Conservation (phyloP, 352 stramenopile species). For the Globisporangium parvum region DNA sequence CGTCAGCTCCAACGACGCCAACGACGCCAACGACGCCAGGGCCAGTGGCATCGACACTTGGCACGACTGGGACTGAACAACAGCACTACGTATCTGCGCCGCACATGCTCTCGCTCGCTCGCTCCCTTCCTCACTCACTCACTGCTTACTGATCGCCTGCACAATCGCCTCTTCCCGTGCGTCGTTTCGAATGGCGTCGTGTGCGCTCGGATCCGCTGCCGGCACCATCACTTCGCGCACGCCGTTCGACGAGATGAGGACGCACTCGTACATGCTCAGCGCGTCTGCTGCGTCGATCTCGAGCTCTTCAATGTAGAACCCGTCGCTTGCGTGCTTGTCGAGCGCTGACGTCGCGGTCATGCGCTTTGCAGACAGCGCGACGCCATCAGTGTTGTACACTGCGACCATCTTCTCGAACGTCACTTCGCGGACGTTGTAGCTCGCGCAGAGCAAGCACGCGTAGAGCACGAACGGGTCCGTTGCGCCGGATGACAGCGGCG, state of each 20-base stretch:
- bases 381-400: slow-evolving; percentile 39
- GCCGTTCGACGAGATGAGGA: slow-evolving; percentile 45
- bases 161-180: slow-evolving; percentile 44
- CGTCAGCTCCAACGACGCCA: background rate
- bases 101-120: background rate
- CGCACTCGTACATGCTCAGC: slow-evolving; percentile 30
- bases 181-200: slow-evolving; percentile 26
- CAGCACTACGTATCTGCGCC: background rate
- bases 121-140: background rate
- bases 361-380: slow-evolving; percentile 31
- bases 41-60: background rate
- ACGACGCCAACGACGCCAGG: slow-evolving; percentile 2
- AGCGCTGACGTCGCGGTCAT: slow-evolving; percentile 23
- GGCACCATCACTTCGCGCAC: slow-evolving; percentile 40
- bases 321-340: slow-evolving; percentile 23
- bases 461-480: slow-evolving; percentile 37
- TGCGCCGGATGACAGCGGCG: slow-evolving; percentile 10
- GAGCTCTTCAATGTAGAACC: slow-evolving; percentile 58
- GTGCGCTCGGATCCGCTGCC: background rate
- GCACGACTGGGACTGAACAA: background rate
- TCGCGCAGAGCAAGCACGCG: slow-evolving; percentile 63
- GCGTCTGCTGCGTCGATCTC: slow-evolving; percentile 22
- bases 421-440: slow-evolving; percentile 64
- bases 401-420: slow-evolving; percentile 47
- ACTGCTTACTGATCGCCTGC: slow-evolving; percentile 32